Evolutionary conservation across 768 basidiomycete genomes (phyloP), one percentile per base, ranked within the genome.

Genomic region (Boletus tylopilopsis): DNA sequence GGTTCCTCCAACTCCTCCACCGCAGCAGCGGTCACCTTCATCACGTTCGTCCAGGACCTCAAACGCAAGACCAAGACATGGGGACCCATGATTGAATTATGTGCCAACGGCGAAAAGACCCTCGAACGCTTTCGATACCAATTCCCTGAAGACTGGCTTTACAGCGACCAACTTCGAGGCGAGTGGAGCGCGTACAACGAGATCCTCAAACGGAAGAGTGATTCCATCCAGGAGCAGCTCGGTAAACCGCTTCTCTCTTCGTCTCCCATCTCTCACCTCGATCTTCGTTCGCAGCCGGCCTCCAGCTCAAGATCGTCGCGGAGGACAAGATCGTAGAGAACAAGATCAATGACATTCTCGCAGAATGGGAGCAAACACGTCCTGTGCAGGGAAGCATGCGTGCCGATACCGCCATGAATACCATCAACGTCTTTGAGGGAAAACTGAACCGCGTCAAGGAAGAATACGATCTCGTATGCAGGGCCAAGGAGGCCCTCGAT

Each of bases 161-260:
- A 98, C 68, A 93, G 92, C 58, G 96, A 99, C 67, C 96, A 97
- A 65, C 81, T 99, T 40, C 81, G 90, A 53, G 93, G 94, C 18
- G 96, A 99, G 73, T 99, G 96, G 96, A 90, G 90, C 64, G 94
- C 95, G 24, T 98, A 94, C 73, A 92, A 94, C 57, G 95, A 98
- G 71, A 97, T 98, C 50, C 74, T 99, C 67, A 93, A 93, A 76
- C 78, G 96, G 60, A 98, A 98, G 83, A 95, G 94, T 58, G 94
- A 94, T 64, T 90, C 92, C 23, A 99, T 99, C 61, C 93, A 97
- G 73, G 94, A 98, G 70, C 96, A 99, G 66, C 80, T 98, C 37
- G 90, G 94, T 94, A 68, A 50, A 81, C 7, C 6, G 66, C 24
- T 16, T 35, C n/a, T 35, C 37, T 19, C 42, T 10, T 38, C 45